Base-by-base conservation (phyloP, 2,329 filamentous ascomycete species). In the Penicillium sp. region DNA sequence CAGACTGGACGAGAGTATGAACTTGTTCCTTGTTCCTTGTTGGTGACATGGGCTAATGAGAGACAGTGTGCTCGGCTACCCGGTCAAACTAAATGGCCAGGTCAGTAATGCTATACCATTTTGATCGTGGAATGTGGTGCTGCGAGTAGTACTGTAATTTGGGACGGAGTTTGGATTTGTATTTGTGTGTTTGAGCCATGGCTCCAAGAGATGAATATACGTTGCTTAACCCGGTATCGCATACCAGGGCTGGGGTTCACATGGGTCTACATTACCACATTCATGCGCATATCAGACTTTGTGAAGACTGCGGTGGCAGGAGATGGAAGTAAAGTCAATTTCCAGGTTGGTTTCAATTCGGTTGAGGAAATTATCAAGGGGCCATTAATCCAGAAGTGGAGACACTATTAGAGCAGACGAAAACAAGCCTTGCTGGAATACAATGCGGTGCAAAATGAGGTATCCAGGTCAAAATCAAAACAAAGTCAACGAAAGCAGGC, bases 1-100 rank as follows among this genome's bases (percentile, higher is more conserved):
- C 73, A 82, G 61, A 72, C 70, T 0, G 81, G 81, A 23, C 80
- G 80, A 63, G 76, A 75, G 81, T 82, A 69, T 61, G 74, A 44
- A 16, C 42, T n/a, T 16, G 21, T 21, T 39, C 16, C 29, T 42
- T 21, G 42, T 21, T 45, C 13, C n/a, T 29, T 12, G 6, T 33
- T 29, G n/a, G 6, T 33, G 24, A 10, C 7, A 18, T 31, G 49
- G 53, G 34, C 55, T 73, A 53, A 70, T 43, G 6, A 21, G 18
- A 1, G 15, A 13, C 44, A 83, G 80, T 61, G 73, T 82, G 52
- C 70, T 83, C 45, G 79, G 71, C 10, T 70, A 75, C 44, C 80
- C 80, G 0, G 80, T 79, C 2, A 79, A 82, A 57, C 65, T 77
- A 21, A 81, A 80, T 54, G 77, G 76, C 50, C 64, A 74, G 44